Conservation (phyloP, 225 moss, liverwort and hornwort genomes). For the Pseudoscleropodium purum region DNA sequence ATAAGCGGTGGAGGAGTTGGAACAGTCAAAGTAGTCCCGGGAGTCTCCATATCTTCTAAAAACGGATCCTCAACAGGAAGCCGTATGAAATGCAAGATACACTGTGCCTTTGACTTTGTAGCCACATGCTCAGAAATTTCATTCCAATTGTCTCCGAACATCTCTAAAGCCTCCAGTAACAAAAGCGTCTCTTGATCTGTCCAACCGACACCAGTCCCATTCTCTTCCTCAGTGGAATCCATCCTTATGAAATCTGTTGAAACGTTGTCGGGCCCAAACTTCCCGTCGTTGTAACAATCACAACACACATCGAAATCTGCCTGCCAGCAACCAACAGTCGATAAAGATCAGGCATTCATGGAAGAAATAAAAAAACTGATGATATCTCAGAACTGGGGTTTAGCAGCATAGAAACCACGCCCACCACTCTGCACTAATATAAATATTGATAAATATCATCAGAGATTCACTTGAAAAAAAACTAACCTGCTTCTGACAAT, state of each 20-base stretch:
- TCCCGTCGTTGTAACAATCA: slow-evolving; percentile 88
- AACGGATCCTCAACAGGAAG: slow-evolving; percentile 95
- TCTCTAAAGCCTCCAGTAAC: slow-evolving; percentile 83
- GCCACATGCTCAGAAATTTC: slow-evolving; percentile 98
- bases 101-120: slow-evolving; percentile 93
- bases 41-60: slow-evolving; percentile 82
- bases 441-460: background rate
- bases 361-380: background rate
- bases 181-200: slow-evolving; percentile 97
- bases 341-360: slow-evolving; percentile 18
- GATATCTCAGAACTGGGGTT: background rate
- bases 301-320: slow-evolving; percentile 98
- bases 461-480: background rate
- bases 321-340: slow-evolving; percentile 52
- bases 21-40: slow-evolving; percentile 41
- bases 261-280: slow-evolving; percentile 82
- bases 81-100: slow-evolving; percentile 87
- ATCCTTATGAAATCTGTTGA: slow-evolving; percentile 77
- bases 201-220: slow-evolving; percentile 74
- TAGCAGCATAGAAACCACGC: background rate
- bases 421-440: background rate
- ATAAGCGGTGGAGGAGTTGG: slow-evolving; percentile 22
- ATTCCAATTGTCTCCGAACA: slow-evolving; percentile 93
- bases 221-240: slow-evolving; percentile 68
- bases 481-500: slow-evolving; percentile 94